Base-by-base conservation (phyloP, 169 alveolate genomes). In the Toxoplasma gondii region DNA sequence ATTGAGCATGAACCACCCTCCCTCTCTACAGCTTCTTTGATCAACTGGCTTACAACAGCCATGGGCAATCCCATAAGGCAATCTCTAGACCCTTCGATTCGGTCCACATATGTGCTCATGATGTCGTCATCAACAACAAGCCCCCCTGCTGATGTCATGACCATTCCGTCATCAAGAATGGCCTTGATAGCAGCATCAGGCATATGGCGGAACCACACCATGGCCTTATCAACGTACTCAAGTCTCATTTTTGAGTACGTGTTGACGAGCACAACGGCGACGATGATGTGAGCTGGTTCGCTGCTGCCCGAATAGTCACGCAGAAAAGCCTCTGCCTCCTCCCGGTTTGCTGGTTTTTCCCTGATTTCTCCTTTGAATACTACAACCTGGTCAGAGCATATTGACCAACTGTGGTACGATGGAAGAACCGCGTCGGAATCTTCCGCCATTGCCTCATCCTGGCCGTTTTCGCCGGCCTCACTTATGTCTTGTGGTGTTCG, bases 381-480 rank as follows among this genome's bases (percentile, higher is more conserved):
- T 45, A n/a, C 93, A 16, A 90, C 91, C 24, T 90, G 93, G 78
- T 90, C 93, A 10, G 92, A 17, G 44, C 93, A 90, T 49, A 90
- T 9, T n/a, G 34, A n/a, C 67, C 67, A 64, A 19, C 45, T 7
- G 64, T 17, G 86, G 39, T 36, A 78, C 22, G 86, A 78, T 38
- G 93, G 93, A n/a, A 74, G 67, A 31, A 64, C 88, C 88, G 69
- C 39, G 29, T 27, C 45, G 1, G 91, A 81, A 29, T 88, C 34
- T 16, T 80, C 34, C 45, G 67, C 4, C 4, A 16, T 69, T 69
- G 39, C 67, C 27, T 1, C 34, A 29, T 41, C n/a, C 7, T 88
- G 27, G 34, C 82, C 54, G 24, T 22, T 45, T 16, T 69, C 82
- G 67, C 92, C 54, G 24, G 92, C 22, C 31, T 41, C 45, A 39